Base-by-base conservation (phyloP, 768 basidiomycete species). In the Mycena rebaudengoi region DNA sequence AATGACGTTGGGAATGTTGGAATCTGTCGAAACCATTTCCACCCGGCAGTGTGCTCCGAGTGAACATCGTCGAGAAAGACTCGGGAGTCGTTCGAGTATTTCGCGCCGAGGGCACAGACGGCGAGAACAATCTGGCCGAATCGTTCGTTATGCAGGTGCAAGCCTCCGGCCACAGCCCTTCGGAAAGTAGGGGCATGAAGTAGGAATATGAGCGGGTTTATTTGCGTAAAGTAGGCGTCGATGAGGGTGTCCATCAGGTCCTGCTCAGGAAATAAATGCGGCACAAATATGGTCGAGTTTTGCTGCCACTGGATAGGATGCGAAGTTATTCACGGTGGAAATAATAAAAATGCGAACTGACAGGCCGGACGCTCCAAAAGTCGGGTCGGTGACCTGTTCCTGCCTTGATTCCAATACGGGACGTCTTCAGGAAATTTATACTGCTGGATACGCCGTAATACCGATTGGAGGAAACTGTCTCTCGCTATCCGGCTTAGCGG, bases 101-200 rank as follows among this genome's bases (percentile, higher is more conserved):
- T 75, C 0, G 81, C 67, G 7, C 80, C 87, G 56, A 82, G 71
- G 2, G 88, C 86, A 64, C 83, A 85, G 0, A 86, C 75, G 35
- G 81, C 74, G n/a, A 87, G 72, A 7, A 86, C 78, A 2, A 81
- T 70, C 0, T 72, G 62, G 1, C 77, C 75, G 67, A 88, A 88
- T 6, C 73, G 69, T 6, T 69, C 61, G 56, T 85, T 78, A 4
- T 64, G 70, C 12, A 77, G 69, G 64, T 85, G 80, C 40, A 82
- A 63, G 0, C 78, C 76, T 3, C 73, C 71, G 1, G 68, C 67
- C 44, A 82, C 70, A 16, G 76, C 71, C 18, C 70, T 65, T 16
- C 82, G 74, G 65, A 87, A 85, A 7, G 81, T 75, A 80, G 83
- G 5, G 1, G 33, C 66, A 33, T 67, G 62, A 7, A 64, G 25